These are phyloP conservation scores for Botrytis byssoidea DNA, from an alignment of 2,329 filamentous ascomycete species.

Conservation along the genomic window DNA sequence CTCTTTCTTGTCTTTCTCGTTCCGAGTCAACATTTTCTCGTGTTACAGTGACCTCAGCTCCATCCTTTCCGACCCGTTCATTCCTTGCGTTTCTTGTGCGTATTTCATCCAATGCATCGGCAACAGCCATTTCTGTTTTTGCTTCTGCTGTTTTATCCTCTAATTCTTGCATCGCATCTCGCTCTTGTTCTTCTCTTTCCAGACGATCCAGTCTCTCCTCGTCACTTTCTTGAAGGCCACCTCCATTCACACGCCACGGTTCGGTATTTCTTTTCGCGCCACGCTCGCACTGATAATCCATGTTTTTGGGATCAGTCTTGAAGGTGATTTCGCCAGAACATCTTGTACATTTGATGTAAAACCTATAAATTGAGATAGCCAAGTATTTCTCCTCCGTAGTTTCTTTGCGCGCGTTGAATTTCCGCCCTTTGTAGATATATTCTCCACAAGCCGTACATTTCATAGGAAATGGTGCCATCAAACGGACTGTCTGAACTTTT, in stretches of 20 bases:
- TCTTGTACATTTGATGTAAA: conserved; percentile 87
- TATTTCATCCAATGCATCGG: conserved; percentile 94
- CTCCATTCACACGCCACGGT: conserved; percentile 67
- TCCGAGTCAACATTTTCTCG: conserved; percentile 56
- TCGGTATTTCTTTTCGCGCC: conserved; percentile 91
- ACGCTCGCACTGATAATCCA: conserved; percentile 80
- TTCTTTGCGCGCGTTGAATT: conserved; percentile 95
- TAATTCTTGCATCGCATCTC: conserved; percentile 91
- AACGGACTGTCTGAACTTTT: conserved; percentile 78
- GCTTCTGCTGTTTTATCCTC: conserved; percentile 93
- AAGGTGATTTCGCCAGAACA: conserved; percentile 88
- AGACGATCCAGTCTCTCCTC: conserved; percentile 83
- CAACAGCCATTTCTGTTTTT: conserved; percentile 92
- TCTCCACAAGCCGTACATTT: conserved; percentile 68
- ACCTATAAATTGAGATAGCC: conserved; percentile 80
- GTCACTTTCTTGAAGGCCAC: conserved; percentile 70
- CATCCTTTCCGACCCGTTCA: conserved; percentile 71
- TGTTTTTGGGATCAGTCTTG: conserved; percentile 90
- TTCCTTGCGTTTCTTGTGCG: conserved; percentile 85
- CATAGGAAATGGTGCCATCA: conserved; percentile 88
- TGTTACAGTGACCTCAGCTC: conserved; percentile 58
- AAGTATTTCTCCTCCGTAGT: conserved; percentile 90
- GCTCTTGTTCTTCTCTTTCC: conserved; percentile 75
- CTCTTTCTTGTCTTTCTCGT: conserved; percentile 66
- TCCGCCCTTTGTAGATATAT: conserved; percentile 89